Evolutionary conservation across 1,139 yeast genomes (phyloP), one percentile per base, ranked within the genome.

Genomic region (Waltiozyma solani): DNA sequence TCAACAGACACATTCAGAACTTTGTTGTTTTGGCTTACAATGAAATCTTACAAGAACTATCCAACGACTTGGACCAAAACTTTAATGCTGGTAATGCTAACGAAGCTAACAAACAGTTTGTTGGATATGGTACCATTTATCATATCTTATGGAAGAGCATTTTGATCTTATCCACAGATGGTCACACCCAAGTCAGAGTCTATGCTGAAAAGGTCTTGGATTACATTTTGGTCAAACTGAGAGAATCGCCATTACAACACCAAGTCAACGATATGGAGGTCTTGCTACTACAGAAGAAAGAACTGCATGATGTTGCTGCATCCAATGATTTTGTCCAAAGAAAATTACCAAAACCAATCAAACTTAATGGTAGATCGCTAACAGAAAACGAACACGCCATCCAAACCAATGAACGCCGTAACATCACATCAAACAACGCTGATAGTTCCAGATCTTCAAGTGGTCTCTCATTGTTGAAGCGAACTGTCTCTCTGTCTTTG

Each of bases 11-110:
- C 57, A 64, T 73, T 29, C 75, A 76, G 43, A 82, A 85, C 52
- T 89, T 91, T 52, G 59, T 87, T 44, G 93, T 91, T 7, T 82
- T 91, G 43, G 95, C 96, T 0, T 89, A 81, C 58, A 76, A 87
- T 43, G 91, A 86, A 48, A 58, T 91, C 35, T 87, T 67, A 35
- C 41, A 51, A 15, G 59, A 55, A 19, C 48, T 55, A 4, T 42
- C 53, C 8, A 53, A 48, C 27, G 39, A 49, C 5, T 54, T 54
- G 27, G 54, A 55, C 15, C 40, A 56, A 10, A 34, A 37, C n/a
- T 7, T 21, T 10, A 21, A 15, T 12, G 31, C 7, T 15, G 13
- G 20, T 4, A n/a, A 40, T 1, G 36, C 29, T 8, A 42, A 35
- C 44, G 65, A 82, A 41, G 19, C 13, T 6, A 71, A 73, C 50